These are phyloP conservation scores for Leucocoprinus sp. DNA, from an alignment of 768 basidiomycete genomes.

Conservation along the genomic window DNA sequence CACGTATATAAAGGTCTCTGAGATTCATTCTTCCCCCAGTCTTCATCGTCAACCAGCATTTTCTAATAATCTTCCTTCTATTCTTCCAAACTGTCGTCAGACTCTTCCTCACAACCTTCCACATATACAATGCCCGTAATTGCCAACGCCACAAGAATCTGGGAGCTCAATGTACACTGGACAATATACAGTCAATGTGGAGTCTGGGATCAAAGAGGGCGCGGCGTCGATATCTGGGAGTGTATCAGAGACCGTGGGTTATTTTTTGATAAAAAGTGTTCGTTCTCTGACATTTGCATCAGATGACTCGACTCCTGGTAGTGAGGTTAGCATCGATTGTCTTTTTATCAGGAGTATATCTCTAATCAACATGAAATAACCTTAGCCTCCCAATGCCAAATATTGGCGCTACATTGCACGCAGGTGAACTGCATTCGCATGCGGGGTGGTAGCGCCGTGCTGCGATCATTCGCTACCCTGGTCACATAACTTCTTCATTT, in stretches of 20 bases:
- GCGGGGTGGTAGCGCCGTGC: background rate
- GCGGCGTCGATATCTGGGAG: slow-evolving; percentile 71
- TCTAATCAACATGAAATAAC: background rate
- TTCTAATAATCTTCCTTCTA: background rate
- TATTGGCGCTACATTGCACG: slow-evolving; percentile 44
- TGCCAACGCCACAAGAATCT: slow-evolving; percentile 59
- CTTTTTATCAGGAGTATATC: background rate
- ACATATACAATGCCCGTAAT: slow-evolving; percentile 37
- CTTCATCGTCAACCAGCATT: slow-evolving; percentile 3
- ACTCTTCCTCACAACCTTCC: slow-evolving; percentile 2
- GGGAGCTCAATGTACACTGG: slow-evolving; percentile 66
- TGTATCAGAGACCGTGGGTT: slow-evolving; percentile 61
- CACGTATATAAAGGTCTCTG: slow-evolving; percentile 12
- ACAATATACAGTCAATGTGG: slow-evolving; percentile 57
- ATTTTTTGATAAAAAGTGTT: slow-evolving; percentile 2
- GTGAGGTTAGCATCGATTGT: slow-evolving; percentile 24
- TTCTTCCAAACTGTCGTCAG: slow-evolving; percentile 7
- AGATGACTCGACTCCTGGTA: slow-evolving; percentile 57
- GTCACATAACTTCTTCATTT: background rate
- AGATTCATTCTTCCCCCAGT: background rate
- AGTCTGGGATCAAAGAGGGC: slow-evolving; percentile 58
- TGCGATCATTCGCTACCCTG: background rate
- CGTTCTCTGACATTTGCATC: slow-evolving; percentile 7
- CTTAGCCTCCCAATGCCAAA: slow-evolving; percentile 28
- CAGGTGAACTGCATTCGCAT: slow-evolving; percentile 21